These are phyloP conservation scores for Pyricularia pennisetigena DNA, from an alignment of 2,329 filamentous ascomycete species.

Conservation along the genomic window DNA sequence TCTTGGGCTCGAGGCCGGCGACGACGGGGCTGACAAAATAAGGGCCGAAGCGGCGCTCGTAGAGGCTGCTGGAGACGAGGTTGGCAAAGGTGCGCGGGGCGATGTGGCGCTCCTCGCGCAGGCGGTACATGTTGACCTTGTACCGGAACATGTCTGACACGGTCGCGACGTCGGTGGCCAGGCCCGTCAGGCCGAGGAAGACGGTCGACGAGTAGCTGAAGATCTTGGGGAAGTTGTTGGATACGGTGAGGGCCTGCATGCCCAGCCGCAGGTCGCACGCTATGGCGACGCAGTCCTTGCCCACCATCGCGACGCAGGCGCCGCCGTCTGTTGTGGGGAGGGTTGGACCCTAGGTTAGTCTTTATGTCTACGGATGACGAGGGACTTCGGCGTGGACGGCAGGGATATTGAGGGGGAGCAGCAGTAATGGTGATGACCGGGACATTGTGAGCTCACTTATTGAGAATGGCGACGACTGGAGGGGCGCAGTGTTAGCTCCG, in stretches of 20 bases:
- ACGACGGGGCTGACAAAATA: conserved; percentile 95
- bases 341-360: neutral
- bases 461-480: conserved; percentile 80
- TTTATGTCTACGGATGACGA: neutral
- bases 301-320: conserved; percentile 96
- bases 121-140: conserved; percentile 99
- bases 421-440: conserved; percentile 7
- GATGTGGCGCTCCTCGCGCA: conserved; percentile 96
- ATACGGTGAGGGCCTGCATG: conserved; percentile 91
- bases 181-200: conserved; percentile 90
- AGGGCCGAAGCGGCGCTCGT: conserved; percentile 91
- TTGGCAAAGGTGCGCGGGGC: conserved; percentile 92
- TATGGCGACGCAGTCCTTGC: conserved; percentile 99
- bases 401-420: conserved; percentile 5
- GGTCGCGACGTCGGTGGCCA: conserved; percentile 90
- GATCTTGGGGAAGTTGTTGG: conserved; percentile 99
- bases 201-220: conserved; percentile 87
- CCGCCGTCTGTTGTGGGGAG: conserved; percentile 56
- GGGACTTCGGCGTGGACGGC: neutral
- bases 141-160: conserved; percentile 97
- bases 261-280: conserved; percentile 97
- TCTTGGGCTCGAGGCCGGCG: conserved; percentile 89
- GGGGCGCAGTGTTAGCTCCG: conserved; percentile 20
- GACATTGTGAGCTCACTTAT: conserved; percentile 59
- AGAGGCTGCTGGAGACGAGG: conserved; percentile 81